Evolutionary conservation across 768 basidiomycete genomes (phyloP).

Genomic region (Suillus placidus): DNA sequence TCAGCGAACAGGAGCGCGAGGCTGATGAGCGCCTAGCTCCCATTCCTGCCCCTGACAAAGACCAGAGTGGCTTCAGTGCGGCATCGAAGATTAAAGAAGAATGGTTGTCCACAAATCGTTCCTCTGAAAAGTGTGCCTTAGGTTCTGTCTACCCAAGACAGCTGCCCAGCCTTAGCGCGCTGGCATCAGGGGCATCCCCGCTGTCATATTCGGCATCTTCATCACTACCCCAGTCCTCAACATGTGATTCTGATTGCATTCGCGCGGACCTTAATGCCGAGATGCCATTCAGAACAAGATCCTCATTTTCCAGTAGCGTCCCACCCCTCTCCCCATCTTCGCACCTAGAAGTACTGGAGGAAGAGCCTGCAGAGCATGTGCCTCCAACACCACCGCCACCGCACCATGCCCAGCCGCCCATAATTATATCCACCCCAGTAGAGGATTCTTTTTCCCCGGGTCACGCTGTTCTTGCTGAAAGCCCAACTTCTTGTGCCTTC

Average conservation of each 20-base stretch:
- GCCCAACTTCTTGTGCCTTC: constrained; percentile 28
- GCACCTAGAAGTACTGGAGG: constrained; percentile 31
- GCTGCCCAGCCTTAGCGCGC: background rate
- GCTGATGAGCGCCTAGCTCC: constrained; percentile 44
- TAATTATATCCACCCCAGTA: constrained; percentile 25
- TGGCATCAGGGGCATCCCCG: background rate
- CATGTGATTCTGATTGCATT: constrained; percentile 4
- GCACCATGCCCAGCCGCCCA: constrained; percentile 4
- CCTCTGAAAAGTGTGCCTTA: constrained; percentile 29
- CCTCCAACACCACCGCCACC: constrained; percentile 20
- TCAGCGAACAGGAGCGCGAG: constrained; percentile 44
- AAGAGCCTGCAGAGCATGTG: constrained; percentile 29
- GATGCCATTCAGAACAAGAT: constrained; percentile 17
- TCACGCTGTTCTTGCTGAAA: constrained; percentile 21
- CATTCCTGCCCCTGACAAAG: constrained; percentile 36
- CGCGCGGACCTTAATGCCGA: constrained; percentile 22
- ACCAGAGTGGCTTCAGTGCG: constrained; percentile 37
- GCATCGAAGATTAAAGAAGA: constrained; percentile 56
- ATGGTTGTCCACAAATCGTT: constrained; percentile 50
- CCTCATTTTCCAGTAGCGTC: constrained; percentile 25
- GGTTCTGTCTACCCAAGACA: constrained; percentile 14
- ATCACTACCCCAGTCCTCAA: background rate
- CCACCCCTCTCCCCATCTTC: constrained; percentile 29
- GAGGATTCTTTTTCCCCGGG: constrained; percentile 13
- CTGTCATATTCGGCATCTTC: constrained; percentile 10